These are phyloP conservation scores for Fusarium napiforme DNA, from an alignment of 2,329 filamentous ascomycete genomes.

Conservation along the genomic window DNA sequence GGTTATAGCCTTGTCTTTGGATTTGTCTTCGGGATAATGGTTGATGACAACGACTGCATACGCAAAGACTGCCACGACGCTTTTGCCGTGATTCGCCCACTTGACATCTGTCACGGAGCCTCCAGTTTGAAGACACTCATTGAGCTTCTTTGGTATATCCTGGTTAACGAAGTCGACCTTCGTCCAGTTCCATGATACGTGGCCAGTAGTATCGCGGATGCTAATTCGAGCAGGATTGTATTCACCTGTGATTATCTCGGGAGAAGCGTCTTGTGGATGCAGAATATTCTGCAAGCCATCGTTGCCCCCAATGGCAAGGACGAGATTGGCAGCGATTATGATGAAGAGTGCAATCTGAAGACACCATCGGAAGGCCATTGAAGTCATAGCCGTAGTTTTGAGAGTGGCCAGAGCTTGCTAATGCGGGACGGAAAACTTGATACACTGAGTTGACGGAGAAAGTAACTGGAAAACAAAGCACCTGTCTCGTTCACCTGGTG, in stretches of 20 bases:
- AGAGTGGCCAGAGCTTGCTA: too few species aligned
- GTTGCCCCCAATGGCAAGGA: too few species aligned
- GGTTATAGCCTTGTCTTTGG: neutral
- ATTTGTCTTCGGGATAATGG: neutral
- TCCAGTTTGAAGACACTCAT: neutral
- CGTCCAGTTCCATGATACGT: neutral
- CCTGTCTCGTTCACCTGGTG: too few species aligned
- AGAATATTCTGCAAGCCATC: neutral
- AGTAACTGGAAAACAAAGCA: too few species aligned
- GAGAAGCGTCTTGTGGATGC: rapidly evolving
- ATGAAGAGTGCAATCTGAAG: too few species aligned
- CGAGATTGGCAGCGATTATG: too few species aligned
- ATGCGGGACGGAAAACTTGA: too few species aligned
- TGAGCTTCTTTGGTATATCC: neutral
- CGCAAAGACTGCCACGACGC: neutral
- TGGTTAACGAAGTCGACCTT: neutral
- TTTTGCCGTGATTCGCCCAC: neutral
- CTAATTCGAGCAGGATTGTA: neutral
- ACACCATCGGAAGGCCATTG: rapidly evolving
- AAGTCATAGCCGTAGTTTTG: too few species aligned
- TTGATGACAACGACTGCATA: neutral
- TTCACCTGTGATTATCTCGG: neutral
- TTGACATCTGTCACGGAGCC: neutral
- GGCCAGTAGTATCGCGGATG: rapidly evolving
- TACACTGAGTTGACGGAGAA: too few species aligned